Conservation (phyloP, 2,329 filamentous ascomycete species). For the Arthroderma sp. region DNA sequence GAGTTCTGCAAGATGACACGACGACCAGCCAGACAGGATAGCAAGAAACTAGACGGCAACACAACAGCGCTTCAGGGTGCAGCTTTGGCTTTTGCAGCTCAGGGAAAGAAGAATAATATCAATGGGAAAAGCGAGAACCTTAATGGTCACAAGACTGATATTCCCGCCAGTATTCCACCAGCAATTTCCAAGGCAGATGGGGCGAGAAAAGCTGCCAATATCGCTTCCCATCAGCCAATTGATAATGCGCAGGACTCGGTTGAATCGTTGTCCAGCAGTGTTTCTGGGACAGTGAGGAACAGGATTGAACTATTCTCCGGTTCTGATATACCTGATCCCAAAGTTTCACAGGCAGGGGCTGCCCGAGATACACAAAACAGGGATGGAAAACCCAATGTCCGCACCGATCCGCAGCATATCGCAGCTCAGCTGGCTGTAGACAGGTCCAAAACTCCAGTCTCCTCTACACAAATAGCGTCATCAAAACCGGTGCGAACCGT, state of each 20-base stretch:
- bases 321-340: neutral
- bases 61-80: slow-evolving; percentile 24
- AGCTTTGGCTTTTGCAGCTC: slow-evolving; percentile 22
- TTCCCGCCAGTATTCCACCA: too few species aligned
- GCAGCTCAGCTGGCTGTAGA: slow-evolving; percentile 24
- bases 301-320: slow-evolving; percentile 24
- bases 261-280: neutral
- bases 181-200: neutral
- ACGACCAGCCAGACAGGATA: neutral
- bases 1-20: neutral
- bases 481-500: too few species aligned
- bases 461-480: slow-evolving; percentile 4
- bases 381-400: too few species aligned
- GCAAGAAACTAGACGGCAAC: neutral
- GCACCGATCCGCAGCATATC: slow-evolving; percentile 17
- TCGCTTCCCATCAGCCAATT: neutral
- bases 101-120: slow-evolving; percentile 9
- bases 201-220: slow-evolving; percentile 12
- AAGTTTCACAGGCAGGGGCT: slow-evolving; percentile 7
- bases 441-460: slow-evolving; percentile 12
- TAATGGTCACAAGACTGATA: too few species aligned
- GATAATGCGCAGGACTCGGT: too few species aligned
- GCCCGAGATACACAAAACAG: slow-evolving; percentile 1
- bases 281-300: slow-evolving; percentile 25
- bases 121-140: too few species aligned